Percentiles rank a stretch among this genome's conserved stretches.
Evolutionary conservation across 1,284 basidiomycete species (phyloP).

Genomic region (Papiliotrema nemorosa): DNA sequence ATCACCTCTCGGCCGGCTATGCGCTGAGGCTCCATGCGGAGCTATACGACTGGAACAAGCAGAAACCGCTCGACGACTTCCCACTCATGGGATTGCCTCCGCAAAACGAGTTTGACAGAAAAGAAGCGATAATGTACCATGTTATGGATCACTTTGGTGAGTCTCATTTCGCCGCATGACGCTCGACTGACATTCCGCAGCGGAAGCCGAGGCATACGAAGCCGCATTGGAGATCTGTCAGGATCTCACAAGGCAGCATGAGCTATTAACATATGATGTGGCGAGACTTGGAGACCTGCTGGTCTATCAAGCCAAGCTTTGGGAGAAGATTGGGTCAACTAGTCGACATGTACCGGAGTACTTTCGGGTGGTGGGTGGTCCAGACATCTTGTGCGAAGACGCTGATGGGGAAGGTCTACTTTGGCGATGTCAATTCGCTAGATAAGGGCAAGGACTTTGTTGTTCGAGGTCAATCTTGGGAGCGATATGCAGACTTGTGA

Average conservation of each 20-base stretch:
- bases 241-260: slow-evolving; percentile 79
- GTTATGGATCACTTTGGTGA: slow-evolving; percentile 82
- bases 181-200: slow-evolving; percentile 48
- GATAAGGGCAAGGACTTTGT: slow-evolving; percentile 48
- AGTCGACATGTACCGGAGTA: slow-evolving; percentile 84
- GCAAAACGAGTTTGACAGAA: slow-evolving; percentile 90
- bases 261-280: slow-evolving; percentile 83
- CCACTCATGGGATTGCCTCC: slow-evolving; percentile 77
- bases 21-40: slow-evolving; percentile 92
- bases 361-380: slow-evolving; percentile 71
- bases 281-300: slow-evolving; percentile 77
- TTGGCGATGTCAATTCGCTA: slow-evolving; percentile 40
- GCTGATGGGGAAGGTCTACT: slow-evolving; percentile 25
- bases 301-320: slow-evolving; percentile 72
- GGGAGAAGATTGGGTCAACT: slow-evolving; percentile 77
- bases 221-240: slow-evolving; percentile 88
- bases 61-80: slow-evolving; percentile 70
- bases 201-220: slow-evolving; percentile 95
- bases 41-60: slow-evolving; percentile 82
- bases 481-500: slow-evolving; percentile 40
- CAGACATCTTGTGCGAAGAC: background rate
- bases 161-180: slow-evolving; percentile 7
- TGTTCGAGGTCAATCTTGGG: slow-evolving; percentile 38
- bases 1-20: slow-evolving; percentile 86
- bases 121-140: slow-evolving; percentile 81